Evolutionary conservation across 768 basidiomycete species (phyloP), one percentile per base, ranked within the genome.

Genomic region (Lentinus brumalis): DNA sequence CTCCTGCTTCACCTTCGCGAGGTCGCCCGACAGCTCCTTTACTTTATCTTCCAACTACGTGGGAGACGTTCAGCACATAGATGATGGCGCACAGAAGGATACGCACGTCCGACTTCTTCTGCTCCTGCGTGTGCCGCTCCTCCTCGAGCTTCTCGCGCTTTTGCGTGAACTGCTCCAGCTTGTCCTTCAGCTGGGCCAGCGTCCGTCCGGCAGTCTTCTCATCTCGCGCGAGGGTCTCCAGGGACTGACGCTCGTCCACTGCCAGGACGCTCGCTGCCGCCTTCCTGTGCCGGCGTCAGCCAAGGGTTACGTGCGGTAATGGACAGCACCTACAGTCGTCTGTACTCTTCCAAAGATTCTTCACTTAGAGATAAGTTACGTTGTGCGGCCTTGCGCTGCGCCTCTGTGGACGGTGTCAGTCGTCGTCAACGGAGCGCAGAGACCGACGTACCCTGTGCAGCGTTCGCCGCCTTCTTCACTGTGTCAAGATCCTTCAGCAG

Each of bases 291-390:
- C 15, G 4, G 11, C 14, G n/a, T 44, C 26, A 15, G 51, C 15
- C 31, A 15, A 50, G 30, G 31, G 15, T 29, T 15, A 31, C 59
- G 35, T 11, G 35, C 35, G 7, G 3, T 3, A 35, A 3, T 11
- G 18, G 29, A 44, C 45, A 57, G 18, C 45, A 74, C 89, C 47
- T 62, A 94, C 91, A 96, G 79, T 71, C 81, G 78, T 11, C 86
- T 86, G 73, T 99, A 99, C 71, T 98, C 92, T 41, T 90, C 88
- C 14, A 98, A 77, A 69, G 88, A 92, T 59, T 92, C 88, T 70
- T 92, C 88, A 57, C 85, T 90, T 5, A 99, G 78, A 0, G 91
- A 87, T 46, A 92, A 77, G 46, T 91, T 96, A 57, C 84, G 79
- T 68, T 87, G 84, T 10, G 91, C 87, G 6, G 86, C 82, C 68